Evolutionary conservation across 2,329 filamentous ascomycete genomes (phyloP), one percentile per base, ranked within the genome.

Genomic region (Talaromyces sp.): DNA sequence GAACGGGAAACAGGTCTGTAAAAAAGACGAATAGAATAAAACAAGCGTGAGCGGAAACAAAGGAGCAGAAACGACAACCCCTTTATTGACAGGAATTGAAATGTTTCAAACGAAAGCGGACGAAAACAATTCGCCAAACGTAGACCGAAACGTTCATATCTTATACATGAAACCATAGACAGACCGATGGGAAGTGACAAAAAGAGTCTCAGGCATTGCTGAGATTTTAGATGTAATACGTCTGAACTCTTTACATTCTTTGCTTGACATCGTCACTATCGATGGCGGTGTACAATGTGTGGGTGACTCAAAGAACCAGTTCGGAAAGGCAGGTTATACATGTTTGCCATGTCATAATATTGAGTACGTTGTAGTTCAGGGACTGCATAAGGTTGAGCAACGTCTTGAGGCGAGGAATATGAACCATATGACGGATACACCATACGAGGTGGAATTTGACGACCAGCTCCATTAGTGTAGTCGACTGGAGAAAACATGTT

Each of bases 401-500:
- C 19, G 19, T 19, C 19, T 19, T 64, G 63, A 62, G 75, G 67
- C 8, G 73, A 72, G 16, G 73, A 72, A 10, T 70, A 52, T 22
- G 72, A 67, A 10, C 70, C 62, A 27, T 69, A 63, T 8, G 70
- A 52, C 16, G 69, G 64, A 64, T 74, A 77, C 41, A 69, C 66
- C 68, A 77, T 71, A 14, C 71, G 63, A 39, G 71, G 72, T 16
- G 70, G 47, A 19, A 76, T 61, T 4, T 71, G 59, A 52, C 74
- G 74, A 22, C 61, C 67, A 33, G 66, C 63, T 1, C 68, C 48
- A 3, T 69, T 39, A 13, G 62, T 66, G 65, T 75, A 78, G 13
- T 75, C 74, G 7, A 76, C 69, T 0, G 75, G 66, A 19, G 68
- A 69, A 69, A 75, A 78, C 47, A 77, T 67, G 35, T 72, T 71